phyloP scores from a whole-genome alignment of 306 rosid genomes.

The Canavalia gladiata region DNA sequence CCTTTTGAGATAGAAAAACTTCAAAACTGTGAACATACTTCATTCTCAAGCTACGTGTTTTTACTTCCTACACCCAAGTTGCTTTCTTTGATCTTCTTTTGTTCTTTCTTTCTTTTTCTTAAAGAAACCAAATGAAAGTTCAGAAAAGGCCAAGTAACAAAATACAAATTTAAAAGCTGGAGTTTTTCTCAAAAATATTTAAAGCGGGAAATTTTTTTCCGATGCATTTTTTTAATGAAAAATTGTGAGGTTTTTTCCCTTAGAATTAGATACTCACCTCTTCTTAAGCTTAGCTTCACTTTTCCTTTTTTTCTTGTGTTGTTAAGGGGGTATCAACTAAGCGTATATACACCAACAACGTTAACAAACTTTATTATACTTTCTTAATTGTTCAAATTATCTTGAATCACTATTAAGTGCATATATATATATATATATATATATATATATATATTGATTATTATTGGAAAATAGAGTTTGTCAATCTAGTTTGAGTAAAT shows the following conservation, averaged over 20 bases:
- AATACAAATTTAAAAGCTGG: slow-evolving; percentile 54
- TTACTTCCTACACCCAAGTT: slow-evolving; percentile 49
- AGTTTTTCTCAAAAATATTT: slow-evolving; percentile 60
- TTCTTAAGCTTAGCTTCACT: neutral
- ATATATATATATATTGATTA: neutral
- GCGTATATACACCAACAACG: slow-evolving; percentile 30
- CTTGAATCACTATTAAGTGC: slow-evolving; percentile 1
- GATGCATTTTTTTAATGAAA: slow-evolving; percentile 15
- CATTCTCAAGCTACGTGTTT: slow-evolving; percentile 76
- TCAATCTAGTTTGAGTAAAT: too few species aligned
- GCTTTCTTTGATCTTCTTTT: slow-evolving; percentile 53
- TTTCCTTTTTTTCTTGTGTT: slow-evolving; percentile 1
- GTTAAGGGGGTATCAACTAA: slow-evolving; percentile 3
- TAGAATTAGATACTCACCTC: slow-evolving; percentile 33
- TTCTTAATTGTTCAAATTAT: slow-evolving; percentile 26
- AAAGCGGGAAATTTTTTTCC: slow-evolving; percentile 48
- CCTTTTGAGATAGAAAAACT: slow-evolving; percentile 53
- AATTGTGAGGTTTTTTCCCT: slow-evolving; percentile 2
- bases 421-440: neutral
- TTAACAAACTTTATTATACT: slow-evolving; percentile 21
- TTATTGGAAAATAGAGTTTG: too few species aligned
- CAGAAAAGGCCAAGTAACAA: slow-evolving; percentile 57
- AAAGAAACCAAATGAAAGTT: slow-evolving; percentile 59
- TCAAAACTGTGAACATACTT: slow-evolving; percentile 58
- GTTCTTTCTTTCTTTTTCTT: slow-evolving; percentile 57